These are phyloP conservation scores for Cladosporium sp. DNA, from an alignment of 2,329 filamentous ascomycete genomes.

Conservation along the genomic window DNA sequence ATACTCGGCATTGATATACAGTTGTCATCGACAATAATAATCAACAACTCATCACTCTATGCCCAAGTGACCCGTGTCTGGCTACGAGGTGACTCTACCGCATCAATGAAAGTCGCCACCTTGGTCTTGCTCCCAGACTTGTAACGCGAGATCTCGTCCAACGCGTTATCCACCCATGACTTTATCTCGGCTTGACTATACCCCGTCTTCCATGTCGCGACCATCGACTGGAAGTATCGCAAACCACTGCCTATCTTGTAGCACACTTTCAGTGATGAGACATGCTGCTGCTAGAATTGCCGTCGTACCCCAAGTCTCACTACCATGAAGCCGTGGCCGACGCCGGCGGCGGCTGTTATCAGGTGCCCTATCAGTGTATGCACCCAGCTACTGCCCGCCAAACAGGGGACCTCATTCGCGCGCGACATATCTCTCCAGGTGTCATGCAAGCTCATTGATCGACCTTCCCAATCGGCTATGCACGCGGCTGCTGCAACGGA, in stretches of 20 bases:
- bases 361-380: slow-evolving; percentile 14
- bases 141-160: background rate
- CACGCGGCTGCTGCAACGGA: background rate
- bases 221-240: background rate
- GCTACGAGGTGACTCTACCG: background rate
- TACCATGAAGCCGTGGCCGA: background rate
- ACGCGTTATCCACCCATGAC: background rate
- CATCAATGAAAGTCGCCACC: background rate
- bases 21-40: background rate
- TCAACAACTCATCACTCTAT: background rate
- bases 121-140: background rate
- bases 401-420: slow-evolving; percentile 12
- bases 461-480: slow-evolving; percentile 6
- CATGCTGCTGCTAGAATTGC: background rate
- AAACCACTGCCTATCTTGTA: background rate
- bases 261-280: background rate
- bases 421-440: background rate
- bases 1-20: background rate
- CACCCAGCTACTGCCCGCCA: slow-evolving; percentile 3
- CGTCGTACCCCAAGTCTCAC: background rate
- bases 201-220: background rate
- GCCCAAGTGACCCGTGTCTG: background rate
- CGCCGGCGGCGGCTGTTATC: slow-evolving; percentile 14
- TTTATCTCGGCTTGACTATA: background rate
- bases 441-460: background rate